A percentile compares a stretch with the other conserved stretches of the same genome.
Conservation (phyloP, 1,139 yeast species). For the Diutina scorzettiae region DNA sequence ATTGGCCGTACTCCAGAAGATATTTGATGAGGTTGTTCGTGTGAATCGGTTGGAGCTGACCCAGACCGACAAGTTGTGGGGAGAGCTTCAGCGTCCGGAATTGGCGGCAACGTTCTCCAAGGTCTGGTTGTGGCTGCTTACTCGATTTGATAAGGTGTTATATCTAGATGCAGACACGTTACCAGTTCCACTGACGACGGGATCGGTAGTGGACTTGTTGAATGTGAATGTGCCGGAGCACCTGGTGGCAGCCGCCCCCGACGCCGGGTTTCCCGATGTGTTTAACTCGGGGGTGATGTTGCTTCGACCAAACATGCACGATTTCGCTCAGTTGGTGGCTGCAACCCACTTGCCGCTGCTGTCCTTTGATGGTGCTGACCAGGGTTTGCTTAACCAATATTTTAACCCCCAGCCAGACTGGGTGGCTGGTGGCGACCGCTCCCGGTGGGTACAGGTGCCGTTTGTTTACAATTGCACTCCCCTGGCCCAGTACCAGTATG, state of each 20-base stretch:
- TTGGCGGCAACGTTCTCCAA: conserved; percentile 62
- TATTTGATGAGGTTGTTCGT: conserved; percentile 21
- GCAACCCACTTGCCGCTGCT: conserved; percentile 7
- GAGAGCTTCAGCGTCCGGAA: conserved; percentile 56
- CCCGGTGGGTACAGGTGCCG: conserved; percentile 4
- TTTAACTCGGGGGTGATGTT: conserved; percentile 84
- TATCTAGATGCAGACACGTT: conserved; percentile 80
- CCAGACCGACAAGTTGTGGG: conserved; percentile 16
- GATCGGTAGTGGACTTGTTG: conserved; percentile 22
- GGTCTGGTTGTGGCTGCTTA: conserved; percentile 56
- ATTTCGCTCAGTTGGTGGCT: conserved; percentile 28
- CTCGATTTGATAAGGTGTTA: conserved; percentile 47
- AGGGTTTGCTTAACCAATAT: conserved; percentile 5
- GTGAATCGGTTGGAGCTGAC: conserved; percentile 19
- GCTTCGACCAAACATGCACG: conserved; percentile 42
- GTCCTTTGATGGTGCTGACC: conserved; percentile 6
- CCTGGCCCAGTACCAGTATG: conserved; percentile 2
- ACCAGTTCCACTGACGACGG: conserved; percentile 31
- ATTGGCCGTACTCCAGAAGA: conserved; percentile 15
- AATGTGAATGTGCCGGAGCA: conserved; percentile 20
- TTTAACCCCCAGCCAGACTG: conserved; percentile 6
- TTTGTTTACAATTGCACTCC: conserved; percentile 6
- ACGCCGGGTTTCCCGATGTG: conserved; percentile 91
- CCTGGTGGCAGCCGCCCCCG: conserved; percentile 69
- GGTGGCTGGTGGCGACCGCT: neutral